Base-by-base conservation (phyloP, 345 rosid genomes). In the Gossypium arboreum region DNA sequence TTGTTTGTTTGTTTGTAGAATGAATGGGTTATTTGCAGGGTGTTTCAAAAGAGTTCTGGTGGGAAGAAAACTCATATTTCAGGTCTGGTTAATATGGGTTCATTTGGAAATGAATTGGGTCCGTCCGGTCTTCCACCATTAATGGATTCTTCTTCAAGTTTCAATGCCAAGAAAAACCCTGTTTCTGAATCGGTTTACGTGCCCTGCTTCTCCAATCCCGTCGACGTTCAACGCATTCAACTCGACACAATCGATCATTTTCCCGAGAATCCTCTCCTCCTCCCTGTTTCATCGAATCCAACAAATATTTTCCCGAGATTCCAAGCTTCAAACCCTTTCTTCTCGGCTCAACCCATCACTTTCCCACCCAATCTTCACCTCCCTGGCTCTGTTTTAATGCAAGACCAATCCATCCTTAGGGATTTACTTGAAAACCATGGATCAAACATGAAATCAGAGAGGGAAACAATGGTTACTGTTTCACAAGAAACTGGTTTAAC, bases 21-120 rank as follows among this genome's bases (percentile, higher is more conserved):
- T 76, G 98, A 94, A 74, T 94, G 98, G 97, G 97, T 94, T 77
- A 89, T 94, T 70, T 88, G 92, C 76, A 84, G 98, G 83, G 90
- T 94, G 12, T 92, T 94, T 77, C 90, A 92, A 13, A 94, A 94
- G 87, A 81, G 79, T 73, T 80, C 70, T 8, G 95, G 87, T 22
- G 98, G 91, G 50, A 88, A 88, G 85, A 94, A 88, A 80, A 87
- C 71, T 9, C 92, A 88, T n/a, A 81, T 92, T 67, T 84, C 97
- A 3, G 86, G 88, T 2, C 70, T 66, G 7, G 73, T 75, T 56
- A 72, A 84, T 70, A 44, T 78, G 48, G 80, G 83, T 29, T 78
- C 91, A 16, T 78, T 73, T 74, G 78, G 85, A 20, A 83, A 84
- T 80, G 92, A 83, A 2, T 68, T 84, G 68, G 81, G 43, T 77